Base-by-base conservation (phyloP, 176 grass and related monocot species). In the Hyparrhenia diplandra region DNA sequence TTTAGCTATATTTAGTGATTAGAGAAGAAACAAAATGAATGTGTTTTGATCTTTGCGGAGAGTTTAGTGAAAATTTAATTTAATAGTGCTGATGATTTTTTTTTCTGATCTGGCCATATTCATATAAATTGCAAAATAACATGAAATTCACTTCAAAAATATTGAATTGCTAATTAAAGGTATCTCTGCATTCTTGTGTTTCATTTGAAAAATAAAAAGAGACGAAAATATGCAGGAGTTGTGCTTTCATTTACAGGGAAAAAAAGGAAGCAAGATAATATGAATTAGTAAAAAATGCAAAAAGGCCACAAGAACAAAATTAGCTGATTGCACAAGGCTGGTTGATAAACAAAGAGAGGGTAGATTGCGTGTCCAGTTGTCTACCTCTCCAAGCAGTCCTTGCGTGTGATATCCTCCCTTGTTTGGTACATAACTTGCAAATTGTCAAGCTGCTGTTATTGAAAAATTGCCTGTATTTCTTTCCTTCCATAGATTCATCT, bases 1-100 rank as follows among this genome's bases (percentile, higher is more conserved):
- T 80, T 81, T n/a, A 54, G 69, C 13, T 46, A 27, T 57, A 7
- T 47, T 81, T 69, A 62, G 63, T 5, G 36, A 37, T 82, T 32
- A 20, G 17, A 69, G 42, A 62, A 69, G 25, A 62, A 31, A 30
- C 27, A 69, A 20, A 36, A 62, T 2, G 5, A 39, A 76, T 8
- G 2, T 5, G 8, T 63, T 76, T 30, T 79, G 13, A 24, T 87
- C 32, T 75, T 59, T 69, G 37, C 13, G 6, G 30, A 31, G 9
- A 66, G 66, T 49, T 77, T 30, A 76, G 11, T 75, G 32, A 75
- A 75, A 59, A 60, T 11, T 41, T 69, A 37, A 1, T 39, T n/a
- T n/a, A n/a, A n/a, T n/a, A 18, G 12, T 17, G 35, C 21, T 10
- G 6, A 61, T 61, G 35, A n/a, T n/a, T n/a, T n/a, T 23, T 62